Conservation (phyloP, 768 basidiomycete species). For the Exsudoporus frostii region DNA sequence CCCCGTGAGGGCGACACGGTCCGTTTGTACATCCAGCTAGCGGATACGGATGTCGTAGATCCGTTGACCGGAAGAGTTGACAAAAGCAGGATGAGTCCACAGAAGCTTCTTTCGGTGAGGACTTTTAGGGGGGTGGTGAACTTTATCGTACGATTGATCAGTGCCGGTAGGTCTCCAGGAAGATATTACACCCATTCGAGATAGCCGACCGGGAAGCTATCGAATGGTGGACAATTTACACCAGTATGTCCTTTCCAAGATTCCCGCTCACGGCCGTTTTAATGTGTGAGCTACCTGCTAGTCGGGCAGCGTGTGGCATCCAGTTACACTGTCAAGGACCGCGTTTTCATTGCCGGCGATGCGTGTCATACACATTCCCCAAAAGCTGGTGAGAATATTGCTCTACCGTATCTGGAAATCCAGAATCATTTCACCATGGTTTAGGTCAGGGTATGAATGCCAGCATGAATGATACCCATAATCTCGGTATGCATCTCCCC, state of each 20-base stretch:
- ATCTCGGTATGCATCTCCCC: slow-evolving; percentile 44
- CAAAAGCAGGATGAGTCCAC: slow-evolving; percentile 47
- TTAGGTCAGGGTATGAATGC: slow-evolving; percentile 76
- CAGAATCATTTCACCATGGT: background rate
- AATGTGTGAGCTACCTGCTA: slow-evolving; percentile 17
- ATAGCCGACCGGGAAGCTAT: slow-evolving; percentile 47
- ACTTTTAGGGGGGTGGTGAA: background rate
- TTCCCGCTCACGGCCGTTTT: background rate
- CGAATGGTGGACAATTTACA: slow-evolving; percentile 75
- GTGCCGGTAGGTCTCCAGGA: slow-evolving; percentile 46
- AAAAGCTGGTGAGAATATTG: slow-evolving; percentile 47
- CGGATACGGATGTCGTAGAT: slow-evolving; percentile 44
- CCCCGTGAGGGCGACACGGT: slow-evolving; percentile 69
- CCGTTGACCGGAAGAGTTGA: slow-evolving; percentile 49
- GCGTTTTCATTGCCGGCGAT: slow-evolving; percentile 76
- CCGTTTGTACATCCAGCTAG: slow-evolving; percentile 69
- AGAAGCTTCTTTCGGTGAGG: slow-evolving; percentile 51
- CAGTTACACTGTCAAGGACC: slow-evolving; percentile 53
- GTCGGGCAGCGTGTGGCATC: slow-evolving; percentile 77
- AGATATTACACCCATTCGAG: slow-evolving; percentile 54
- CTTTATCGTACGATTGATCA: background rate
- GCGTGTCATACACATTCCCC: slow-evolving; percentile 71
- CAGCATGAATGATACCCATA: slow-evolving; percentile 73
- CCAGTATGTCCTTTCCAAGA: slow-evolving; percentile 40
- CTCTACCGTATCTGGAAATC: background rate